Evolutionary conservation across 805 yeast species (phyloP).

Genomic region (Candida railenensis): DNA sequence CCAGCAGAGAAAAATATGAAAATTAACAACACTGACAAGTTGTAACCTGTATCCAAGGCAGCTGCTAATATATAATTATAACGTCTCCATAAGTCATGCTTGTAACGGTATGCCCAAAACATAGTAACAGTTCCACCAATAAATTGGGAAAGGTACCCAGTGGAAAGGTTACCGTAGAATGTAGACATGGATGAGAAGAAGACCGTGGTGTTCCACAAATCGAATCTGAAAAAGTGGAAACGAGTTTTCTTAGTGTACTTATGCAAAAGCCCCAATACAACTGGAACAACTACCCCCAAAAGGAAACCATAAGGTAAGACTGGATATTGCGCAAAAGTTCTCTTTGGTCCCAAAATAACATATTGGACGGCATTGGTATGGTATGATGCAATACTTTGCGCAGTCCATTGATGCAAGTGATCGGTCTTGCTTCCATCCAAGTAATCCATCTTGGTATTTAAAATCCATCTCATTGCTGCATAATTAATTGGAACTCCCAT

Average conservation of each 20-base stretch:
- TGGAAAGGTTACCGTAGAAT: conserved; percentile 50
- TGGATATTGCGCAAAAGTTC: conserved; percentile 42
- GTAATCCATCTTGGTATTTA: conserved; percentile 34
- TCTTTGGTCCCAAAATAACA: conserved; percentile 49
- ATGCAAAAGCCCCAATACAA: conserved; percentile 28
- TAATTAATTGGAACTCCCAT: conserved; percentile 56
- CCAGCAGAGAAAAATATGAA: conserved; percentile 33
- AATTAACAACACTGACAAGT: conserved; percentile 38
- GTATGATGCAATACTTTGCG: conserved; percentile 38
- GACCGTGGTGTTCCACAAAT: conserved; percentile 47
- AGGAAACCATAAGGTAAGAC: conserved; percentile 45
- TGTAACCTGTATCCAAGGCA: conserved; percentile 51
- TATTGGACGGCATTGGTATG: conserved; percentile 53
- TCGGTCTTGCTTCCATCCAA: conserved; percentile 34
- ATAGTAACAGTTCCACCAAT: conserved; percentile 49
- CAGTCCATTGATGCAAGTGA: conserved; percentile 54
- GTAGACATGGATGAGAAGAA: conserved; percentile 46
- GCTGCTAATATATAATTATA: conserved; percentile 52
- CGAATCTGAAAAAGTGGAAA: conserved; percentile 18
- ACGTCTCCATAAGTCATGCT: conserved; percentile 37
- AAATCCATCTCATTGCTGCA: conserved; percentile 47
- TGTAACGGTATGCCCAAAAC: conserved; percentile 43
- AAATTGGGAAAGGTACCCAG: conserved; percentile 48
- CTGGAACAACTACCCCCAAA: conserved; percentile 39
- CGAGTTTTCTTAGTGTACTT: conserved; percentile 20